A percentile compares a stretch with the other conserved stretches of the same genome.
Conservation (phyloP, 371 early-diverging fungal species). For the Apophysomyces elegans region DNA sequence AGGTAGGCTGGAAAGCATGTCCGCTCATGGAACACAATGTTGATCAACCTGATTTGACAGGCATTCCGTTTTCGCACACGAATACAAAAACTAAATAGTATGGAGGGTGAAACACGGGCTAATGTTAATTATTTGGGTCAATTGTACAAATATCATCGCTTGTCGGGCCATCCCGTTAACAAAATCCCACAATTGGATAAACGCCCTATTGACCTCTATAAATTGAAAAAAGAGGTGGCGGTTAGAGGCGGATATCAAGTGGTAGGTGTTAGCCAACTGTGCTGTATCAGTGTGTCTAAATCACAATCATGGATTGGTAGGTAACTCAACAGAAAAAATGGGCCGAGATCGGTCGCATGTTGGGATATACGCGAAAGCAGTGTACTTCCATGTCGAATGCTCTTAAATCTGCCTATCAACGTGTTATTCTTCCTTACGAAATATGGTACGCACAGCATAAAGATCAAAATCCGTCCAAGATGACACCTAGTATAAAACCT, state of each 20-base stretch:
- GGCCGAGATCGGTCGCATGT: slow-evolving; percentile 84
- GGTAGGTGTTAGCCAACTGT: slow-evolving; percentile 46
- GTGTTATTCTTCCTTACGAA: slow-evolving; percentile 88
- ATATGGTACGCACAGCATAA: slow-evolving; percentile 66
- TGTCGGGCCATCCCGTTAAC: slow-evolving; percentile 72
- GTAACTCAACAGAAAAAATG: slow-evolving; percentile 85
- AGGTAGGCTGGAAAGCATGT: slow-evolving; percentile 55
- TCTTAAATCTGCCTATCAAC: slow-evolving; percentile 77
- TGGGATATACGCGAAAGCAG: slow-evolving; percentile 78
- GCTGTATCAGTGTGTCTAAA: slow-evolving; percentile 1
- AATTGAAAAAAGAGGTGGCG: slow-evolving; percentile 83
- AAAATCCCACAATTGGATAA: slow-evolving; percentile 84
- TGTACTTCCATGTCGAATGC: slow-evolving; percentile 87
- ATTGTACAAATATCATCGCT: slow-evolving; percentile 86
- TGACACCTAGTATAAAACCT: too few relatives aligned
- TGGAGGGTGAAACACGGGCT: slow-evolving; percentile 89
- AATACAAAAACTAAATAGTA: slow-evolving; percentile 86
- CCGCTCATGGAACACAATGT: slow-evolving; percentile 4
- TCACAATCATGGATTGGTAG: slow-evolving; percentile 32
- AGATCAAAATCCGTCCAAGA: slow-evolving; percentile 9
- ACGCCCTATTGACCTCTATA: slow-evolving; percentile 85
- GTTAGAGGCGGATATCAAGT: slow-evolving; percentile 78
- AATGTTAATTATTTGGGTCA: slow-evolving; percentile 91
- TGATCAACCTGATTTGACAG: slow-evolving; percentile 43
- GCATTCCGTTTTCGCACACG: slow-evolving; percentile 89